Evolutionary conservation across 345 rosid genomes (phyloP).

Genomic region (Durio zibethinus): DNA sequence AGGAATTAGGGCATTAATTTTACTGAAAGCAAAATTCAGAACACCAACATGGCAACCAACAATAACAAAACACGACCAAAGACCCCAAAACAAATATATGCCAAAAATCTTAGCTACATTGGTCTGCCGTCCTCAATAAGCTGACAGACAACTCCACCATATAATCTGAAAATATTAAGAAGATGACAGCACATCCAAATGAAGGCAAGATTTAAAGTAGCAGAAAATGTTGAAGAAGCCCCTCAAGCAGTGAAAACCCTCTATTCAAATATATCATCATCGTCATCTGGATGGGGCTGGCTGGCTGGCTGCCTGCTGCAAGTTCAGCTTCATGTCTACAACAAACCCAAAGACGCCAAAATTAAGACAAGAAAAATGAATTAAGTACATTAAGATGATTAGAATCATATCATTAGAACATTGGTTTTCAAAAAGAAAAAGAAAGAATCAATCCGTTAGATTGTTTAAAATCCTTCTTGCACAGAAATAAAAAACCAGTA

Average conservation of each 20-base stretch:
- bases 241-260: background rate
- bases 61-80: background rate
- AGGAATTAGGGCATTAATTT: background rate
- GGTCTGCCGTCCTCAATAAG: background rate
- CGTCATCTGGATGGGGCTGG: conserved; percentile 21
- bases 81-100: background rate
- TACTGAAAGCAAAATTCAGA: background rate
- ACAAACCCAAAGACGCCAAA: background rate
- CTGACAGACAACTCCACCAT: conserved; percentile 9
- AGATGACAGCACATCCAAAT: background rate
- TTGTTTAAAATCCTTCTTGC: background rate
- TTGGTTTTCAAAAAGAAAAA: background rate
- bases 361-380: background rate
- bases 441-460: background rate
- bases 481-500: background rate
- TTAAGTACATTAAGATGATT: background rate
- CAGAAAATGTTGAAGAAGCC: background rate
- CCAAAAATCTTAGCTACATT: conserved; percentile 11
- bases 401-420: background rate
- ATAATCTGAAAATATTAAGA: conserved; percentile 1
- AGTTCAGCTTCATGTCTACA: conserved; percentile 23
- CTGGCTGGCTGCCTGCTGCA: conserved; percentile 5
- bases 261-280: conserved; percentile 18
- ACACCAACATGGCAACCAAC: background rate
- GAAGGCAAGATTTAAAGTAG: background rate